Conservation (phyloP, 805 yeast genomes). For the Metschnikowia sp. region DNA sequence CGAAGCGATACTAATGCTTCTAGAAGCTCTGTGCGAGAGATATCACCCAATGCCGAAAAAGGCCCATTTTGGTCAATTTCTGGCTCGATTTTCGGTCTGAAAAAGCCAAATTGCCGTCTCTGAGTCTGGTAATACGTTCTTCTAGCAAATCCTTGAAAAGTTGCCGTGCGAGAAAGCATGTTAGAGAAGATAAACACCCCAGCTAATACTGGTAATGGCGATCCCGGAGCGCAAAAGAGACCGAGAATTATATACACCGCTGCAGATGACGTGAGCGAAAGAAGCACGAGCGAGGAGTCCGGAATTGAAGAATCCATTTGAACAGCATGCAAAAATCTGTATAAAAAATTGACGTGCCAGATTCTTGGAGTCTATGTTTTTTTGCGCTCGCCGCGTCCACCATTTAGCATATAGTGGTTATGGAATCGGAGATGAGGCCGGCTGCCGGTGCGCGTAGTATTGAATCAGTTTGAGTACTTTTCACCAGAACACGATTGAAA, state of each 20-base stretch:
- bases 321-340: background rate
- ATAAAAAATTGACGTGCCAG: no score
- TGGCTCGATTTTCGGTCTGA: background rate
- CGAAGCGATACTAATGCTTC: slow-evolving; percentile 48
- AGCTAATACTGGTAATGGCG: slow-evolving; percentile 27
- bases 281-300: slow-evolving; percentile 7
- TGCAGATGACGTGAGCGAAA: slow-evolving; percentile 7
- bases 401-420: no score
- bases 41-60: slow-evolving; percentile 17
- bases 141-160: slow-evolving; percentile 15
- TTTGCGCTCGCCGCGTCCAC: no score
- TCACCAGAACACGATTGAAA: no score
- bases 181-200: slow-evolving; percentile 30
- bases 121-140: background rate
- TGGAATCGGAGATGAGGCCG: no score
- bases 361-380: no score
- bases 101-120: slow-evolving; percentile 4
- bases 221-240: slow-evolving; percentile 14
- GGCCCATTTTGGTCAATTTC: background rate
- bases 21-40: slow-evolving; percentile 29
- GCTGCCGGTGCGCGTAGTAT: no score
- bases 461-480: no score
- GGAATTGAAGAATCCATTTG: slow-evolving; percentile 4
- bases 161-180: slow-evolving; percentile 29
- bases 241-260: slow-evolving; percentile 20